Evolutionary conservation across 257 asterid genomes (phyloP).

Genomic region (Agastache rugosa): DNA sequence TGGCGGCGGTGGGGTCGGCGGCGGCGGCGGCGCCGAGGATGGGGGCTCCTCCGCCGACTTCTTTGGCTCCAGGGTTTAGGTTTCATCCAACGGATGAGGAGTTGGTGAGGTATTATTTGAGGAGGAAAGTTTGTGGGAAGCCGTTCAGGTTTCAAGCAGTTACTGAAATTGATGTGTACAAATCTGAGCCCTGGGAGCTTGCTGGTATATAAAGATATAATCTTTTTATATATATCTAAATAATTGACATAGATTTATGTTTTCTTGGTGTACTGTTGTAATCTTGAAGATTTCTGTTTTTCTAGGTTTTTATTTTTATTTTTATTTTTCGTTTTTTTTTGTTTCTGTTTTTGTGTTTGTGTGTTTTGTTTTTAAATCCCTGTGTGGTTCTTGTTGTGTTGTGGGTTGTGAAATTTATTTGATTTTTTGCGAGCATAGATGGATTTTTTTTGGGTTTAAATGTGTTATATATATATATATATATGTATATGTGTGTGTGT

Average conservation of each 20-base stretch:
- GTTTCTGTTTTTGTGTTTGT: neutral
- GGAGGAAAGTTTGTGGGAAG: conserved; percentile 82
- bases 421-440: conserved; percentile 17
- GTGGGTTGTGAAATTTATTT: neutral
- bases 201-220: conserved; percentile 50
- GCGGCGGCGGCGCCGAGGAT: conserved; percentile 38
- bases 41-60: conserved; percentile 62
- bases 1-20: conserved; percentile 37
- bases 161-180: conserved; percentile 86
- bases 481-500: too few species aligned
- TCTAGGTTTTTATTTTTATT: neutral
- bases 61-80: conserved; percentile 90
- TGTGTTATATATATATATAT: neutral
- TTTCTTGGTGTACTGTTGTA: conserved; percentile 17
- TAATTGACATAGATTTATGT: conserved; percentile 25
- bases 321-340: neutral
- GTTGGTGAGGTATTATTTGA: conserved; percentile 73
- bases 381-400: conserved; percentile 1
- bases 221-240: neutral
- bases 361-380: neutral
- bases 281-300: neutral
- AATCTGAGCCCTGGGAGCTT: conserved; percentile 96
- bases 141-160: conserved; percentile 89
- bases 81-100: conserved; percentile 69
- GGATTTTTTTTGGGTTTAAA: neutral